Evolutionary conservation across 2,329 filamentous ascomycete genomes (phyloP), one percentile per base, ranked within the genome.

Genomic region (Mollisiaceae sp.): DNA sequence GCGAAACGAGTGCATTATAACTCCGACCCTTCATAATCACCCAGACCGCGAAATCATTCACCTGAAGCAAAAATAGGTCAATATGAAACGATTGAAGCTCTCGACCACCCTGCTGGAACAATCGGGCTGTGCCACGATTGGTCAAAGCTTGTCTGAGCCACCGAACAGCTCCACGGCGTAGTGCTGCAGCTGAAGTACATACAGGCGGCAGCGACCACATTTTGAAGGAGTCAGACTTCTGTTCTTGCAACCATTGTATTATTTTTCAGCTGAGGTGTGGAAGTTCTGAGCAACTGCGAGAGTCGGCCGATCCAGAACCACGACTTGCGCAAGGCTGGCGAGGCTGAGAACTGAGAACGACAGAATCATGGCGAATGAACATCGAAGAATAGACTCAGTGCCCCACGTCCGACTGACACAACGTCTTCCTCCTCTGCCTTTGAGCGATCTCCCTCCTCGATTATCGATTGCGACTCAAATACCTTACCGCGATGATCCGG

Each of bases 401-500:
- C 62, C 68, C 47, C 66, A 64, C 39, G 65, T 61, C n/a, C 66
- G 69, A 68, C 60, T 73, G 1, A 55, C 67, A 50, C 70, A 71
- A 39, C 67, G 68, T 22, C 60, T 74, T 56, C 71, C 72, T 63
- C 70, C 72, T 50, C 62, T 73, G 5, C 71, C 72, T 50, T 54
- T 54, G n/a, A 35, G 60, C 52, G 50, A 66, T 54, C 24, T 58
- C n/a, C 62, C 38, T 41, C 64, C 47, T 18, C 63, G 60, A 59
- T 32, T 66, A 36, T 57, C 58, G 38, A 58, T 65, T 52, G 45
- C 55, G 54, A 63, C 54, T 22, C 57, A 63, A 41, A 58, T 63
- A 35, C 69, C 70, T 32, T 74, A 74, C 52, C 70, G 63, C 58
- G 73, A 74, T 63, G 69, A 73, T 59, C 71, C 72, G 12, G 65